Conservation (phyloP, 1,139 yeast genomes). For the Suhomyces panamericanus region DNA sequence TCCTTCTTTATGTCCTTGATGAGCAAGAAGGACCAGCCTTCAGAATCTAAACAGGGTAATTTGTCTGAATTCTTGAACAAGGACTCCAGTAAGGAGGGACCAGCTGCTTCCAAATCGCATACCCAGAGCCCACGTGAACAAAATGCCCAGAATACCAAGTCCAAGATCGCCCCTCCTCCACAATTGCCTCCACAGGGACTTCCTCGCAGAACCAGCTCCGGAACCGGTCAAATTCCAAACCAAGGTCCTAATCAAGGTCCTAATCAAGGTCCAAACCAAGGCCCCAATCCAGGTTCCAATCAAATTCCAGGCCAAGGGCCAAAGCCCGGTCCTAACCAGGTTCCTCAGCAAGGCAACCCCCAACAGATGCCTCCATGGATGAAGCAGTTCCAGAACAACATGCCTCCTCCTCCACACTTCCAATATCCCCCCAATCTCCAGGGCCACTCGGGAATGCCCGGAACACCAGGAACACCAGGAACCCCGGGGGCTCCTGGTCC, state of each 20-base stretch:
- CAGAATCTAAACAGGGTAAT: conserved; percentile 9
- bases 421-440: conserved; percentile 17
- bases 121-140: conserved; percentile 16
- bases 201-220: conserved; percentile 1
- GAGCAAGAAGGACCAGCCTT: conserved; percentile 32
- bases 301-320: conserved; percentile 14
- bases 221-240: conserved; percentile 11
- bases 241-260: conserved; percentile 18
- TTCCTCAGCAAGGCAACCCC: conserved; percentile 7
- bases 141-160: conserved; percentile 2
- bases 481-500: neutral
- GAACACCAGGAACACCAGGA: conserved; percentile 1
- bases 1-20: conserved; percentile 56
- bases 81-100: neutral
- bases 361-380: conserved; percentile 30
- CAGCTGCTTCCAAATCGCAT: conserved; percentile 11
- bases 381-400: conserved; percentile 21
- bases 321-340: conserved; percentile 11
- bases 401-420: conserved; percentile 12
- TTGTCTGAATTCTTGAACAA: conserved; percentile 9
- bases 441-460: conserved; percentile 7
- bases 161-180: neutral
- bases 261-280: conserved; percentile 10
- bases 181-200: neutral
- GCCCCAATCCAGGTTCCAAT: neutral